Base-by-base conservation (phyloP, 1,284 basidiomycete genomes). In the Porodaedalea pini region DNA sequence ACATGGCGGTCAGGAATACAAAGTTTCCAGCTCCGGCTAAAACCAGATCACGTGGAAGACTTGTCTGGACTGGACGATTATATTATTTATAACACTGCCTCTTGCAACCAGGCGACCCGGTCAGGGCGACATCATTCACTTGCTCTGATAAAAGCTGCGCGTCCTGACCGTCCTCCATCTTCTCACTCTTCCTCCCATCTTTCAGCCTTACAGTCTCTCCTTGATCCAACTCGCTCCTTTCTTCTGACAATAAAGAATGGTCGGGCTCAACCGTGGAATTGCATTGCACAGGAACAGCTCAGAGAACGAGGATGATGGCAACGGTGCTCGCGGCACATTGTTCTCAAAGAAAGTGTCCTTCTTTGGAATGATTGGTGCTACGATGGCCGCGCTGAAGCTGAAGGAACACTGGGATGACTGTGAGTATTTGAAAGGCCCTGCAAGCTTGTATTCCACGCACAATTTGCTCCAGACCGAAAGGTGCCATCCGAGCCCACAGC, bases 361-460 rank as follows among this genome's bases (percentile, higher is more conserved):
- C 29, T 57, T 39, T 29, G 51, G 52, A 15, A 17, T 61, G 17
- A 37, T 82, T 13, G 75, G 71, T 39, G 71, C 63, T 36, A 73
- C 76, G 3, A 80, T 79, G 78, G 66, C 73, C 4, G 72, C 74
- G 4, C 68, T 82, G 54, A 79, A 78, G 65, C 61, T 80, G 27
- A 82, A 79, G 66, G 73, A 78, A 52, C 67, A 70, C 39, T 74
- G 69, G 64, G 76, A 80, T 57, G 72, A 78, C 43, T 81, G 80
- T 78, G 61, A 64, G 77, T 72, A 4, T 13, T 36, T 29, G 4
- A n/a, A 39, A 3, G 15, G 13, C 51, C 19, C 17, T 15, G 3
- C 32, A 36, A 17, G 17, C 47, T 11, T 13, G 17, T 32, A 2
- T n/a, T 52, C 39, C 13, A 51, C 2, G 25, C 10, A 17, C 17